Evolutionary conservation across 768 basidiomycete genomes (phyloP), one percentile per base, ranked within the genome.

Genomic region (Mycena rosella): DNA sequence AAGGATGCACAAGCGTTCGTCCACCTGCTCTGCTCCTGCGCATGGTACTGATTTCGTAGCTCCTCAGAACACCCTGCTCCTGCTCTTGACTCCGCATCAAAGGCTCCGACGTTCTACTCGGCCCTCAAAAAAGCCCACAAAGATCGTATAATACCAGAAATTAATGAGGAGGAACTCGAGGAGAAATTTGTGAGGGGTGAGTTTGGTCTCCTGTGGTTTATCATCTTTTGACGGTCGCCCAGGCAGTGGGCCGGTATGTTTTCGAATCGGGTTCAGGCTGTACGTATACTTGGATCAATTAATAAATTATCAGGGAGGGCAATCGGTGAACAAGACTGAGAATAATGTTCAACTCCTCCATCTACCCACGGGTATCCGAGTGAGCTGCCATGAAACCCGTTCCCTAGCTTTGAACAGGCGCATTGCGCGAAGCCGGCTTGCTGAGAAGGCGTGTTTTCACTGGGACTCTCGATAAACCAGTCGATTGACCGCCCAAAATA

Each of bases 311-410:
- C 60, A 86, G 86, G 96, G 96, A 30, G 96, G 96, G n/a, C 96
- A 98, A 84, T 96, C 95, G 29, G 91, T 97, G 76, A 97, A 98
- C 84, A 98, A 98, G 82, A 95, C 94, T 66, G 87, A 91, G 83
- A 90, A 96, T 79, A 93, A 94, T 75, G 96, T 97, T 29, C 95
- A 96, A 75, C 83, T 98, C 30, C 80, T 95, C 44, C 96, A 98
- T 77, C 91, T 89, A 72, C 96, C 96, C 2, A 95, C 94, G 22
- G 94, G 95, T 7, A 84, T 96, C 56, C 89, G 96, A 42, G 92
- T 97, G 17, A 82, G 88, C 5, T 96, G 94, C 75, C 96, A 98
- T 78, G 90, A 94, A 74, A 96, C 96, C 8, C 91, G 96, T 49
- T 96, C 95, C 3, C 80, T 96, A 51, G 81, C 87, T 32, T 85